phyloP scores from a whole-genome alignment of 208 protist genomes.

The Trypanosoma brucei region DNA sequence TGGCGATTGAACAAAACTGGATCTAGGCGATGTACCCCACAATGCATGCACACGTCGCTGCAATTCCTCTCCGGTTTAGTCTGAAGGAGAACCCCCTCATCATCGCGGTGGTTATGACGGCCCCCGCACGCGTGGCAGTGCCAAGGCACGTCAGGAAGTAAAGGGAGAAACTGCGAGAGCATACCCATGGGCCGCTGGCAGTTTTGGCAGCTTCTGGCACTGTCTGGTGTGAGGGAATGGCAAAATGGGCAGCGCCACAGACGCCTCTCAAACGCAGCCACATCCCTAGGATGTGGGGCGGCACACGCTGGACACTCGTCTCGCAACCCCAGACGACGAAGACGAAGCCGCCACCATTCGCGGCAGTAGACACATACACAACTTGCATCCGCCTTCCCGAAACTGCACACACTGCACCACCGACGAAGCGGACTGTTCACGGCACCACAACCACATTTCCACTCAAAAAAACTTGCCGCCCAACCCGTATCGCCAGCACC shows the following conservation, averaged over 20 bases:
- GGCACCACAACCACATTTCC: constrained; percentile 66
- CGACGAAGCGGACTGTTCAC: constrained; percentile 32
- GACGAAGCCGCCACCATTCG: constrained; percentile 8
- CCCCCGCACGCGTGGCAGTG: constrained; percentile 17
- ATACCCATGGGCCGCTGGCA: constrained; percentile 5
- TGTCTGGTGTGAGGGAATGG: constrained; percentile 2
- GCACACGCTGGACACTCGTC: constrained; percentile 12
- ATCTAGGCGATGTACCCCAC: constrained; percentile 29
- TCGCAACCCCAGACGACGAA: background rate
- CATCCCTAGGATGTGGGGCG: constrained; percentile 36
- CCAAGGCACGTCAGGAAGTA: constrained; percentile 37
- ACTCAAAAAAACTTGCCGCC: constrained; percentile 35
- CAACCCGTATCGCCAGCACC: constrained; percentile 18
- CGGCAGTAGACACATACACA: constrained; percentile 21
- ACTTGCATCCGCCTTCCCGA: constrained; percentile 5
- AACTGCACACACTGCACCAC: constrained; percentile 56
- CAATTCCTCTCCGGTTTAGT: constrained; percentile 5
- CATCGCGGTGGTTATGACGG: constrained; percentile 35
- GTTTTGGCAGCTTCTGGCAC: constrained; percentile 6
- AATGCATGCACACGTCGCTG: constrained; percentile 27
- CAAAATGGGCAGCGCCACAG: constrained; percentile 21
- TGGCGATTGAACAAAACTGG: constrained; percentile 30
- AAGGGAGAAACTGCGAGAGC: constrained; percentile 15
- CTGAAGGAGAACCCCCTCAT: constrained; percentile 34
- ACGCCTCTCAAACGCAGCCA: constrained; percentile 24